These are phyloP conservation scores for Leccinum rimulosum DNA, from an alignment of 768 basidiomycete species.

Conservation along the genomic window DNA sequence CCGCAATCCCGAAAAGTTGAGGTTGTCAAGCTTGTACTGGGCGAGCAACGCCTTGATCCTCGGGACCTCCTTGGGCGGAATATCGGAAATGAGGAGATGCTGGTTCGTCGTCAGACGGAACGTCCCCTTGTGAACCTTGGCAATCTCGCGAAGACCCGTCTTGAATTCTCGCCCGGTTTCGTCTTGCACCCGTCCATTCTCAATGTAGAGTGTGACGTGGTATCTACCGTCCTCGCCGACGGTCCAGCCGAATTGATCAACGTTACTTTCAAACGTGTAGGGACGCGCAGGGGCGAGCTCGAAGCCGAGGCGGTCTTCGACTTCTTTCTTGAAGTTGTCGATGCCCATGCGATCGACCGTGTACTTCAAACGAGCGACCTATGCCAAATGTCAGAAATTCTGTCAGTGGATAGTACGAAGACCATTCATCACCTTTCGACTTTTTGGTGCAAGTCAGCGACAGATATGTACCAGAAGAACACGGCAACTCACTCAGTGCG, in stretches of 20 bases:
- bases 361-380: slow-evolving; percentile 93
- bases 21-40: slow-evolving; percentile 88
- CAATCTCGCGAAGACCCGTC: slow-evolving; percentile 88
- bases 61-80: slow-evolving; percentile 67
- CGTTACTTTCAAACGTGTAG: slow-evolving; percentile 82
- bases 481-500: slow-evolving; percentile 71
- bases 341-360: slow-evolving; percentile 96
- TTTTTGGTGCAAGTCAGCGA: slow-evolving; percentile 22
- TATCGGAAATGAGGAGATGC: slow-evolving; percentile 85
- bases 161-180: slow-evolving; percentile 90
- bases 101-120: slow-evolving; percentile 97
- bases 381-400: slow-evolving; percentile 11
- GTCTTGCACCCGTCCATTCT: slow-evolving; percentile 97
- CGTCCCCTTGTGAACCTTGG: slow-evolving; percentile 88
- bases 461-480: background rate
- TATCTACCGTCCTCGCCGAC: slow-evolving; percentile 84
- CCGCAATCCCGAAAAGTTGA: slow-evolving; percentile 74
- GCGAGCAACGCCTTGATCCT: slow-evolving; percentile 76
- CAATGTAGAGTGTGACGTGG: slow-evolving; percentile 93
- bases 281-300: slow-evolving; percentile 67
- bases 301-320: slow-evolving; percentile 87
- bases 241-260: slow-evolving; percentile 94
- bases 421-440: slow-evolving; percentile 51
- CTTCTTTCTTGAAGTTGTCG: slow-evolving; percentile 80
- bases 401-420: background rate